Percentiles rank a stretch among this genome's conserved stretches.
These are phyloP conservation scores for Poteriospumella lacustris DNA, from an alignment of 108 stramenopile genomes.

Conservation along the genomic window DNA sequence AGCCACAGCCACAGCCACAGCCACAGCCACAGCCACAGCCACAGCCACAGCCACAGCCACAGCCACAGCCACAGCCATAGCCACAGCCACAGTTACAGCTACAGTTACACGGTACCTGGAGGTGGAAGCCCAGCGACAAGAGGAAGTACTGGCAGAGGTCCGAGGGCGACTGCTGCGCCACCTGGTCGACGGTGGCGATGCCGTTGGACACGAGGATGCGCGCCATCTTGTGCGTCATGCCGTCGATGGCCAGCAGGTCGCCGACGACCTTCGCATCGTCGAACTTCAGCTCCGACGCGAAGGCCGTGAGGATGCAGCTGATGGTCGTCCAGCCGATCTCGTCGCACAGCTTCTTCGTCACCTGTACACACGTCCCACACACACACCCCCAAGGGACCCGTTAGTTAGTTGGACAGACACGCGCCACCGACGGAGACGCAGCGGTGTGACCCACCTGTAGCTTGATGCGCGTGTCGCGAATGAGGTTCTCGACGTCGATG, in stretches of 20 bases:
- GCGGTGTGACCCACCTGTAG: background rate
- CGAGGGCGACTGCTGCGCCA: background rate
- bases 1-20: too few species aligned
- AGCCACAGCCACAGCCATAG: background rate
- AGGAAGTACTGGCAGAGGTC: background rate
- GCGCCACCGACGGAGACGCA: too few species aligned
- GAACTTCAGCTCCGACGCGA: background rate
- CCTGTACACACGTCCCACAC: too few species aligned
- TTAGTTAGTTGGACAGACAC: too few species aligned
- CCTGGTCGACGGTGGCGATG: too few species aligned
- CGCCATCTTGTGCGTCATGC: slow-evolving; percentile 9
- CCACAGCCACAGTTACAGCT: background rate
- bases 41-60: background rate
- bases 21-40: too few species aligned
- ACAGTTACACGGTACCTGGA: background rate
- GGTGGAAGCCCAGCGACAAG: background rate
- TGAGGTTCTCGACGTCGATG: background rate
- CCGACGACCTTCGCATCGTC: background rate
- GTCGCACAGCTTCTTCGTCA: background rate
- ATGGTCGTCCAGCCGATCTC: slow-evolving; percentile 10
- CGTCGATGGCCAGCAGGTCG: background rate
- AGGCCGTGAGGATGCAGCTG: background rate
- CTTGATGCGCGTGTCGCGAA: background rate
- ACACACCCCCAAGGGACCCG: too few species aligned
- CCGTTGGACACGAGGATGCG: background rate